Conservation (phyloP, 805 yeast species). For the Torulaspora quercuum region DNA sequence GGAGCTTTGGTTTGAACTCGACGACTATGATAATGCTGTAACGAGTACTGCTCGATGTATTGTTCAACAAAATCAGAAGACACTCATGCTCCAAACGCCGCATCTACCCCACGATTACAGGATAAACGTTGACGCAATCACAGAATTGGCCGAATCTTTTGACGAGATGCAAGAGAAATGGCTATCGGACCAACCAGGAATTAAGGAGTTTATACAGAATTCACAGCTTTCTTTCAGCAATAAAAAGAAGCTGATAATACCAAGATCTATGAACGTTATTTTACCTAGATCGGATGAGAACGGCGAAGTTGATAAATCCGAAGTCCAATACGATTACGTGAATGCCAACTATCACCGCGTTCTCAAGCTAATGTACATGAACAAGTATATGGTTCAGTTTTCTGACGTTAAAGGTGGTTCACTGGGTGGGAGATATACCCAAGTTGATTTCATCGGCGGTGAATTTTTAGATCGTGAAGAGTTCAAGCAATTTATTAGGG, state of each 20-base stretch:
- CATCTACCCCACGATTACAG: constrained; percentile 27
- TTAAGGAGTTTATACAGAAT: constrained; percentile 38
- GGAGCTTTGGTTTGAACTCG: constrained; percentile 34
- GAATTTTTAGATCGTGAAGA: constrained; percentile 14
- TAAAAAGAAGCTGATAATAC: constrained; percentile 16
- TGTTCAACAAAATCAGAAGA: constrained; percentile 21
- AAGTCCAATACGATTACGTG: constrained; percentile 25
- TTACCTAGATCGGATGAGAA: constrained; percentile 11
- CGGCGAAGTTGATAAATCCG: constrained; percentile 3
- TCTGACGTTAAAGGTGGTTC: constrained; percentile 32
- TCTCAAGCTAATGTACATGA: constrained; percentile 27
- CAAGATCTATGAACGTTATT: constrained; percentile 15
- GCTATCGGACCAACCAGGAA: constrained; percentile 43
- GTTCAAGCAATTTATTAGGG: constrained; percentile 20
- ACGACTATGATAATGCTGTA: constrained; percentile 28
- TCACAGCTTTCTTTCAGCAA: constrained; percentile 20
- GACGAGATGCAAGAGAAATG: constrained; percentile 31
- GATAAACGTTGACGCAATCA: constrained; percentile 20
- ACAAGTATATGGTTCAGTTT: constrained; percentile 33
- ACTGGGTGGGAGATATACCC: constrained; percentile 28
- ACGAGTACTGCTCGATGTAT: constrained; percentile 26
- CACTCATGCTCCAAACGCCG: constrained; percentile 27
- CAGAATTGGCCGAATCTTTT: constrained; percentile 18
- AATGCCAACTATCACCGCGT: constrained; percentile 26
- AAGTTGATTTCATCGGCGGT: constrained; percentile 31